These are phyloP conservation scores for Chaetomidium leptoderma DNA, from an alignment of 495 filamentous ascomycete species.

Conservation along the genomic window DNA sequence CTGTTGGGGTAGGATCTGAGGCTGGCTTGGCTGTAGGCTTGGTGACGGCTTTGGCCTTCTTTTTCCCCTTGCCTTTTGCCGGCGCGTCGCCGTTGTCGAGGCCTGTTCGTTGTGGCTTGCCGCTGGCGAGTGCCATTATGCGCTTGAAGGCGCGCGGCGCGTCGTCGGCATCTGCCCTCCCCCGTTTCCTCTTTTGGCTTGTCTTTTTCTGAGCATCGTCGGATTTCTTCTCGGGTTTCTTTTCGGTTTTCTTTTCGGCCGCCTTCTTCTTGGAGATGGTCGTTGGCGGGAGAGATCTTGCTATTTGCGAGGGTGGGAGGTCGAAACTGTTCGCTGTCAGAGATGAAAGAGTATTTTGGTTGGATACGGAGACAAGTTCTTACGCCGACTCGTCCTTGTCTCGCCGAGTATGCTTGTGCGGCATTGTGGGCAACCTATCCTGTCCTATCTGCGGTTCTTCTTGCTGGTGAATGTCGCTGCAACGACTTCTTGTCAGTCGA, in stretches of 20 bases:
- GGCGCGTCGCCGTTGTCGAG: conserved; percentile 62
- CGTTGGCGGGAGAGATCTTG: conserved; percentile 62
- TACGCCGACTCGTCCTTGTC: conserved; percentile 48
- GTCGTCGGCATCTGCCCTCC: conserved; percentile 58
- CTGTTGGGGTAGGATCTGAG: background rate
- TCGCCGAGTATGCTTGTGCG: conserved; percentile 76
- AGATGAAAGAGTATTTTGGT: conserved; percentile 11
- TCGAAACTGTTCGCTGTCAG: conserved; percentile 53
- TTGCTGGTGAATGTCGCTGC: background rate
- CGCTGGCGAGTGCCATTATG: conserved; percentile 65
- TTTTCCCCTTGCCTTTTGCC: conserved; percentile 48
- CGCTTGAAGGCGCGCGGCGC: conserved; percentile 81
- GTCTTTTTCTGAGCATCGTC: conserved; percentile 22
- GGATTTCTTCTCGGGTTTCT: conserved; percentile 28
- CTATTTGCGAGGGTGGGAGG: conserved; percentile 67
- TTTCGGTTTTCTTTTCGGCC: conserved; percentile 31
- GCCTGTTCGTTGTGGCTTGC: conserved; percentile 55
- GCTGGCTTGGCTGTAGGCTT: background rate
- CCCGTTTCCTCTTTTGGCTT: conserved; percentile 43
- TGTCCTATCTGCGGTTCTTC: background rate
- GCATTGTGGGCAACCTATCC: conserved; percentile 51
- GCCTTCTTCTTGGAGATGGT: conserved; percentile 35
- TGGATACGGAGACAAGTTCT: conserved; percentile 10
- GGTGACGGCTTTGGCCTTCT: conserved; percentile 6
- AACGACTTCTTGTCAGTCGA: background rate